Evolutionary conservation across 495 filamentous ascomycete genomes (phyloP), one percentile per base, ranked within the genome.

Genomic region (Penicillium egyptiacum): DNA sequence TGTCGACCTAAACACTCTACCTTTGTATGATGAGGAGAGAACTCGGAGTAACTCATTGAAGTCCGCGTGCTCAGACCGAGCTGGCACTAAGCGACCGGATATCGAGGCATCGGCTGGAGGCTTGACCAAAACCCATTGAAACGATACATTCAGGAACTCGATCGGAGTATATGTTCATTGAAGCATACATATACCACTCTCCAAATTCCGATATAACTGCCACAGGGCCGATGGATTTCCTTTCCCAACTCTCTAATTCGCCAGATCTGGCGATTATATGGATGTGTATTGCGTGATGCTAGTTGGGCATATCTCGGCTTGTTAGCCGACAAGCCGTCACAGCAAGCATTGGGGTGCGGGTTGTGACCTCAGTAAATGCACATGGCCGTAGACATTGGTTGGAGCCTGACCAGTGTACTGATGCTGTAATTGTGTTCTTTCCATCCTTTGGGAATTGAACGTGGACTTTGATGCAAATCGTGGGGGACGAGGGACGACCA

Each of bases 101-200:
- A 42, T 70, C 7, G 72, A 75, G 59, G 63, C 67, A 0, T 56
- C 45, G 26, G 64, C 61, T 42, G 64, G 53, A 19, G 43, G 26
- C 22, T 20, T 33, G 11, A 53, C 33, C 33, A n/a, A 5, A 37
- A 37, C 33, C 33, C 5, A 35, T 35, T 28, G 6, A 7, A 16
- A 16, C 14, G 16, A 37, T n/a, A 7, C 3, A 2, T 7, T 37
- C 2, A 37, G 14, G 2, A n/a, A 10, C 33, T 37, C 33, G 31
- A 33, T 14, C 4, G 33, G 33, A n/a, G 33, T 37, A 16, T 35
- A 14, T 6, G 14, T 37, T 35, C 2, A 37, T 37, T 14, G 5
- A n/a, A 6, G 14, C 33, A 16, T 6, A 37, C 11, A 33, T 12
- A 33, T 33, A 35, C 5, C 16, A 35, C 12, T 35, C 12, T 35